These are phyloP conservation scores for Begonia peltatifolia DNA, from an alignment of 306 rosid species.

Conservation along the genomic window DNA sequence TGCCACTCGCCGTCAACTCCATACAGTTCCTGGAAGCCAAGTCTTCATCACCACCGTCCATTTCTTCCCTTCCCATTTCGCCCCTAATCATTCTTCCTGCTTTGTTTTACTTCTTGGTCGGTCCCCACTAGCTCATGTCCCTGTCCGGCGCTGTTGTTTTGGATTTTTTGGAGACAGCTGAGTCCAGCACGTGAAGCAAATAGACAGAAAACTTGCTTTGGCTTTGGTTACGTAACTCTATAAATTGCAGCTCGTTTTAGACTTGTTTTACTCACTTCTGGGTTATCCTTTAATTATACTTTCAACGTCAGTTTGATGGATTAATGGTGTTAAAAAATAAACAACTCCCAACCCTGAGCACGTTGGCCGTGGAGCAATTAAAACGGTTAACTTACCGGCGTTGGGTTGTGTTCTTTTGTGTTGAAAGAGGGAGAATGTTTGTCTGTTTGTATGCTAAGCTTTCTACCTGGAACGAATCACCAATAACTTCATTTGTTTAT, in stretches of 20 bases:
- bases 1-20: slow-evolving; percentile 96
- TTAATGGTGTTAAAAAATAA: background rate
- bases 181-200: slow-evolving; percentile 53
- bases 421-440: too few relatives aligned
- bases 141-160: slow-evolving; percentile 10
- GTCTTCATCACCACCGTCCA: slow-evolving; percentile 22
- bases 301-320: too few relatives aligned
- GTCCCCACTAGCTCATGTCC: background rate
- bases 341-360: slow-evolving; percentile 30
- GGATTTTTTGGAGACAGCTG: slow-evolving; percentile 16
- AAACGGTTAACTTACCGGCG: background rate
- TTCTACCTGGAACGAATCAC: too few relatives aligned
- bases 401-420: background rate
- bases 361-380: slow-evolving; percentile 32
- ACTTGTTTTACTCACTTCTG: too few relatives aligned
- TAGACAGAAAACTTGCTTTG: slow-evolving; percentile 19
- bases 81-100: slow-evolving; percentile 14
- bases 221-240: too few relatives aligned
- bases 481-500: too few relatives aligned
- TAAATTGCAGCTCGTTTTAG: too few relatives aligned
- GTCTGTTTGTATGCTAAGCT: too few relatives aligned
- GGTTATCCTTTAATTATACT: too few relatives aligned
- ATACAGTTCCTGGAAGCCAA: slow-evolving; percentile 44
- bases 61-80: slow-evolving; percentile 12
- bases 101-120: slow-evolving; percentile 10